Conservation (phyloP, 164 flowering plant genomes). For the Cinnamomum chago region DNA sequence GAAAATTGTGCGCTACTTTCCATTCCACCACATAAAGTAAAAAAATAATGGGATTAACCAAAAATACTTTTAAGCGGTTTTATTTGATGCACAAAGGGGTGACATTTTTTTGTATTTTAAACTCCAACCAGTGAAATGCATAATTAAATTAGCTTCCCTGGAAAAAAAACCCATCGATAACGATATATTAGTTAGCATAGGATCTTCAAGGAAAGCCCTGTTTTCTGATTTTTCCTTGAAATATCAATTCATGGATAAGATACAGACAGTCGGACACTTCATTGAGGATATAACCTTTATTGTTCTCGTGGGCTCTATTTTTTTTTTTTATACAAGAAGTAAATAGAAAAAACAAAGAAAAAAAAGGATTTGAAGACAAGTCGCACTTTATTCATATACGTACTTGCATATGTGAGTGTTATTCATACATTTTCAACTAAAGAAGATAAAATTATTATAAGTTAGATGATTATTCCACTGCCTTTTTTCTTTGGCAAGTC, state of each 20-base stretch:
- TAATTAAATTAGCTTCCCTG: background rate
- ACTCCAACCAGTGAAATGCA: background rate
- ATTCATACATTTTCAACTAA: no score
- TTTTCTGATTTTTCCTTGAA: background rate
- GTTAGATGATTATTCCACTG: no score
- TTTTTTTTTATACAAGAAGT: no score
- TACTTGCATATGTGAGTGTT: no score
- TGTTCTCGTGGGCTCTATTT: background rate
- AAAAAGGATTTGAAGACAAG: no score
- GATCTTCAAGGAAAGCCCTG: background rate
- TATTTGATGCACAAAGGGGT: background rate
- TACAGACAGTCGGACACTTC: background rate
- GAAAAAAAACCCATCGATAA: no score
- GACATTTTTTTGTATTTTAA: no score
- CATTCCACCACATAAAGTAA: background rate
- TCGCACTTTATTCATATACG: no score
- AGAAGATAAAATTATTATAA: no score
- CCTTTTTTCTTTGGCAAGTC: no score
- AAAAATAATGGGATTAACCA: background rate
- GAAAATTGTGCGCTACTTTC: no score
- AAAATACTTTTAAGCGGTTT: background rate
- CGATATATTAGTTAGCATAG: background rate
- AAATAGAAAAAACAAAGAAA: no score
- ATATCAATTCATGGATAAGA: background rate
- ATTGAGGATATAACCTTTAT: background rate